phyloP scores from a whole-genome alignment of 176 grass and related monocot species.

The Echinochloa phyllopogon region DNA sequence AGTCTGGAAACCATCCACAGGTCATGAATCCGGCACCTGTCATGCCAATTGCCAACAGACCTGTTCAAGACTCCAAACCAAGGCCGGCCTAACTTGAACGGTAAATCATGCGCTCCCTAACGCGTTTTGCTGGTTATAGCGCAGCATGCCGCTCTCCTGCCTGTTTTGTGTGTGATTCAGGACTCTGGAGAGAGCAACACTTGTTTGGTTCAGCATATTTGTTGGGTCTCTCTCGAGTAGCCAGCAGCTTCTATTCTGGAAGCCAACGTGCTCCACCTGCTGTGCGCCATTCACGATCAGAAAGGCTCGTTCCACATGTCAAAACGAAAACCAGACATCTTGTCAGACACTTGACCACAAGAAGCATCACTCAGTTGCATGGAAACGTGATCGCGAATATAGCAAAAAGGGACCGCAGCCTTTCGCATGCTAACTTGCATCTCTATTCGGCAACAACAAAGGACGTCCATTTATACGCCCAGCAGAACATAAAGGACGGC shows the following conservation, averaged over 20 bases:
- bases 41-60: background rate
- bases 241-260: background rate
- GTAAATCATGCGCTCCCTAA: background rate
- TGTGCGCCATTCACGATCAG: background rate
- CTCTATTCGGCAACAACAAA: background rate
- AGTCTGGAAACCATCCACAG: background rate
- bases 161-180: background rate
- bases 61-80: background rate
- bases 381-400: background rate
- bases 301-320: background rate
- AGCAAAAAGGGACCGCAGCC: background rate
- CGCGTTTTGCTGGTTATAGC: slow-evolving; percentile 24
- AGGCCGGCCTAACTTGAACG: background rate
- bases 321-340: background rate
- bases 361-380: background rate
- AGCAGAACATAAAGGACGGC: background rate
- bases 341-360: background rate
- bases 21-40: background rate
- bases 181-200: background rate
- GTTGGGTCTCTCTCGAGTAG: background rate
- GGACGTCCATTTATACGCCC: background rate
- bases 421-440: background rate
- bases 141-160: background rate
- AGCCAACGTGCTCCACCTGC: background rate
- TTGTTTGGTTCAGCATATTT: background rate